A percentile compares a stretch with the other conserved stretches of the same genome.
Conservation (phyloP, 2,329 filamentous ascomycete genomes). For the Aspergillus piperis region DNA sequence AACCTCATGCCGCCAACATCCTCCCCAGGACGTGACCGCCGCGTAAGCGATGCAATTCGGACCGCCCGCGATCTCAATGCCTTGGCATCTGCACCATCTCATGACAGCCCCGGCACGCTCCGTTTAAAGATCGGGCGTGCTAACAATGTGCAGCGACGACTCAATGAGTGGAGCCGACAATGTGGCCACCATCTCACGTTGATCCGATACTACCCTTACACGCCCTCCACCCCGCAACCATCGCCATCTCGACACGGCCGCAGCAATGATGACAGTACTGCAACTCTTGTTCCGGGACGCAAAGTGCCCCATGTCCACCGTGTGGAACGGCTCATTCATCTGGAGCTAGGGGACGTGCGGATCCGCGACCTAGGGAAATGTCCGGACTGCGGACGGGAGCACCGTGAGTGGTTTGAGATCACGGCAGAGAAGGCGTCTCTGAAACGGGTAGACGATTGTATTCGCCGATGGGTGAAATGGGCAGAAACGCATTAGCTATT, state of each 20-base stretch:
- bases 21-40: conserved; percentile 28
- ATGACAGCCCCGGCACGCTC: conserved; percentile 58
- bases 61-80: conserved; percentile 39
- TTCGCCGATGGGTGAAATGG: conserved; percentile 85
- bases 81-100: conserved; percentile 32
- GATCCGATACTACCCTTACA: conserved; percentile 87
- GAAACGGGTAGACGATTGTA: conserved; percentile 68
- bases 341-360: conserved; percentile 70
- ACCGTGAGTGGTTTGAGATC: conserved; percentile 95
- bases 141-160: conserved; percentile 82
- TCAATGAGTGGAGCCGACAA: conserved; percentile 92
- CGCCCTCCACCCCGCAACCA: conserved; percentile 27
- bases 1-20: conserved; percentile 58
- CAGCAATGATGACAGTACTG: not conserved
- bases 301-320: conserved; percentile 85
- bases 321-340: conserved; percentile 85
- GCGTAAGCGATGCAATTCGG: conserved; percentile 40
- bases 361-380: conserved; percentile 65
- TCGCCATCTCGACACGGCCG: conserved; percentile 15
- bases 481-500: conserved; percentile 54
- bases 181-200: conserved; percentile 87
- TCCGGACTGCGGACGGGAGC: conserved; percentile 75
- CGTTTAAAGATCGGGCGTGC: conserved; percentile 67
- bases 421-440: conserved; percentile 72
- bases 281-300: conserved; percentile 41